Evolutionary conservation across 2,329 filamentous ascomycete genomes (phyloP).

Genomic region (Colletotrichum brevisporum): DNA sequence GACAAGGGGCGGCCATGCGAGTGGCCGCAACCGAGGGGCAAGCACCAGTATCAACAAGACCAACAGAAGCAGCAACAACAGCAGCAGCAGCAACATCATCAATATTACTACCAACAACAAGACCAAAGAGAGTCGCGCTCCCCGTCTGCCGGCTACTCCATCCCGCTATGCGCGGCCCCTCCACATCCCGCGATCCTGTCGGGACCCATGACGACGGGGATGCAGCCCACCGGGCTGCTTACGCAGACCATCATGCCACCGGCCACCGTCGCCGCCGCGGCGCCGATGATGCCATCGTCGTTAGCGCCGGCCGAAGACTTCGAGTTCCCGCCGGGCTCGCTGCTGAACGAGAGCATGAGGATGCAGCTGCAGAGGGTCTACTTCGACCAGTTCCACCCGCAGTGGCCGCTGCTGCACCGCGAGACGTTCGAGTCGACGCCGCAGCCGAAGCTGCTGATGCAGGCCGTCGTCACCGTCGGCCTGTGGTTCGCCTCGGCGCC

Average conservation of each 20-base stretch:
- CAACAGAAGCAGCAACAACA: not conserved
- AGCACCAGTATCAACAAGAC: not conserved
- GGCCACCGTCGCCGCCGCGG: not conserved
- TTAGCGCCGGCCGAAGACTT: not conserved
- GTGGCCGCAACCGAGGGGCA: constrained; percentile 22
- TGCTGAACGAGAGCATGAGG: constrained; percentile 13
- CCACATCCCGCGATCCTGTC: constrained; percentile 4
- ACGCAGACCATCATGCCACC: constrained; percentile 7
- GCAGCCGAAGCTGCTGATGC: constrained; percentile 19
- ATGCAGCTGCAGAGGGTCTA: constrained; percentile 24
- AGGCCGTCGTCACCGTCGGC: constrained; percentile 25
- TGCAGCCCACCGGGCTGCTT: constrained; percentile 12
- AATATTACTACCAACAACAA: not conserved
- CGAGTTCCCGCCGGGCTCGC: constrained; percentile 2
- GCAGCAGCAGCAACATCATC: not conserved
- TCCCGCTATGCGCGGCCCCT: not conserved
- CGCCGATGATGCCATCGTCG: not conserved
- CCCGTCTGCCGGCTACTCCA: constrained; percentile 1
- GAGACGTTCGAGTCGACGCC: constrained; percentile 15
- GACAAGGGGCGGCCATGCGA: constrained; percentile 30
- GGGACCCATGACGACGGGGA: not conserved
- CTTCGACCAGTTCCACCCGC: constrained; percentile 29
- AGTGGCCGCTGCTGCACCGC: constrained; percentile 32
- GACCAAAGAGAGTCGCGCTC: not conserved
- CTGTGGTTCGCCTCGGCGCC: constrained; percentile 26